Base-by-base conservation (phyloP, 139 green algal species). In the Tetraselmis chui region DNA sequence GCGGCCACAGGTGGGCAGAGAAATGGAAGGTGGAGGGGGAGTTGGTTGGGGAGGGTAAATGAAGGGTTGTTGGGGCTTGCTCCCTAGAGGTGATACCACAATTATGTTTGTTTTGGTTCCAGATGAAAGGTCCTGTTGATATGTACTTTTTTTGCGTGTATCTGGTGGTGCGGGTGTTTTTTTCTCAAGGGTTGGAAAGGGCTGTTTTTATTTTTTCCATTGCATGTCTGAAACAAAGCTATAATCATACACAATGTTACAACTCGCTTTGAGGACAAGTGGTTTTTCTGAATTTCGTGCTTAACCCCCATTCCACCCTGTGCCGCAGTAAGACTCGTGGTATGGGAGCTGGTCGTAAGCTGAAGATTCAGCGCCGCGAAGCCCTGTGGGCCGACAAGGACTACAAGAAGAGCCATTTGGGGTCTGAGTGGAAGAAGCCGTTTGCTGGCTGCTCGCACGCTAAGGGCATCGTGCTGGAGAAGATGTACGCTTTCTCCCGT, bases 401-500 rank as follows among this genome's bases (percentile, higher is more conserved):
- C 90, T 99, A 97, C 93, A 99, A 99, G 90, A 99, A 98, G 92
- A 92, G 87, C 81, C 92, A 99, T 83, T 85, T 98, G 87, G 97
- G 97, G 84, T 97, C 92, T 32, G 96, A 99, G 93, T 99, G 94
- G 93, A 98, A 98, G 92, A 99, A 99, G 96, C 97, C 97, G n/a
- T 99, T 99, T 81, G 95, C 94, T 75, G 97, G 97, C 80, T 97
- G 93, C 80, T 99, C 97, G 18, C 97, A 99, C 90, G 92, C 97
- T 85, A 99, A 99, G 95, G 97, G 97, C 83, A 99, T 99, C 82
- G 97, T 99, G 80, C 90, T 99, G 78, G 97, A 99, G 91, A 99
- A 99, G 93, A 99, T 99, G 93, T 97, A 78, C 88, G 92, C 80
- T 1, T 32, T 24, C 30, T 31, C 2, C 59, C 1, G 5, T 18